Evolutionary conservation across 1,284 basidiomycete species (phyloP), one percentile per base, ranked within the genome.

Genomic region (Volvariella volvacea): DNA sequence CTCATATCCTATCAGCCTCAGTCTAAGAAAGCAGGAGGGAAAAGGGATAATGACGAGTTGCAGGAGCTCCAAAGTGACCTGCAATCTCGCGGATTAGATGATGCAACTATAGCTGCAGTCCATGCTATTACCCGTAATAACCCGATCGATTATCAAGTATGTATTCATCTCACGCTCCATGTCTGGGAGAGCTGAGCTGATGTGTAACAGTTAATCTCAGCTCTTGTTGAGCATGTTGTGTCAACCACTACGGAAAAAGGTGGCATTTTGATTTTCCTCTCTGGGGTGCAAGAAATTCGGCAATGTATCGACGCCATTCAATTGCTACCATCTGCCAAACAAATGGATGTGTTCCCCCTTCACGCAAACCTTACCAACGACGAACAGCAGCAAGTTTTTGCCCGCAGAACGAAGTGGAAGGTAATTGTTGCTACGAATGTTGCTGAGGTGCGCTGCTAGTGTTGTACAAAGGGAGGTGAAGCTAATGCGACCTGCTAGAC

Each of bases 351-450:
- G 40, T 70, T 93, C 33, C 88, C 93, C 0, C 76, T 97, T 1
- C 94, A 97, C 57, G 91, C 93, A 9, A 96, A 96, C 60, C 68
- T 96, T 10, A 83, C 90, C 0, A 85, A 73, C 36, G 80, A 85
- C 14, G 93, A 96, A 56, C 94, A 97, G 63, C 79, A 82, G 8
- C 68, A 68, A 3, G 88, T 94, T 0, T 97, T 97, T 58, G 66
- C 70, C 7, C 72, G 74, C 0, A 75, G 74, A 0, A 64, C 73
- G 0, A 76, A 71, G 47, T 85, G 92, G 73, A 97, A 96, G 63
- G 78, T 96, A 36, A 83, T 97, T 25, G 88, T 83, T 0, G 77
- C 92, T 1, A 96, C 93, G 6, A 96, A 96, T 54, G 89, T 97
- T 20, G 90, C 89, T 4, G 85, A 88, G 71, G 83, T 76, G 51